Base-by-base conservation (phyloP, 108 stramenopile species). In the Cyclotella cryptica region DNA sequence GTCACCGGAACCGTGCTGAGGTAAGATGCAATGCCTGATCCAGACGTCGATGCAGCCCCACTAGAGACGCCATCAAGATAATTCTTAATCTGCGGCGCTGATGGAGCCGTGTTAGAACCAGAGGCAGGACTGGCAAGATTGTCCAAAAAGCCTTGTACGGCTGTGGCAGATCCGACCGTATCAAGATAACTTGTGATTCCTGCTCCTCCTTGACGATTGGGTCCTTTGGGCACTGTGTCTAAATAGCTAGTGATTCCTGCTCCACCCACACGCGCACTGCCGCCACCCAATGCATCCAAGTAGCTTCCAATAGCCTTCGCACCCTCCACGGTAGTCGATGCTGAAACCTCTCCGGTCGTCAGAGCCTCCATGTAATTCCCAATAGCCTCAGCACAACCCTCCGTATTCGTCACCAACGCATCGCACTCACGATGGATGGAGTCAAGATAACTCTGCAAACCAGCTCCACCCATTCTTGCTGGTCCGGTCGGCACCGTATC, bases 221-320 rank as follows among this genome's bases (percentile, higher is more conserved):
- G 40, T 13, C 45, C 70, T 30, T 19, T 41, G 49, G 65, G 43
- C 40, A 82, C 72, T 29, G 77, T 72, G 26, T 82, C 81, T 24
- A 82, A 72, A 35, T 82, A 82, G 24, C 58, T 78, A 29, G 39
- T 44, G 18, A 76, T 6, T 1, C 75, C 75, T 22, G 66, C 75
- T 41, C 75, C 75, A 39, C 55, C 43, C 27, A 67, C 24, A 59
- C 66, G 71, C 49, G 26, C 47, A 49, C 43, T 55, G 10, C 66
- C 45, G 7, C 12, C 17, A 5, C n/a, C 62, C 63, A 82, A 69
- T 51, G 53, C 57, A 51, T 82, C 81, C 39, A 82, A 42, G 41
- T 82, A 82, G 62, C 53, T 73, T 39, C 77, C 77, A 51, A 82
- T 82, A 9, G 71, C 72, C 41, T 78, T 51, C 1, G 78, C 77